Base-by-base conservation (phyloP, 768 basidiomycete species). In the Russula emetica region DNA sequence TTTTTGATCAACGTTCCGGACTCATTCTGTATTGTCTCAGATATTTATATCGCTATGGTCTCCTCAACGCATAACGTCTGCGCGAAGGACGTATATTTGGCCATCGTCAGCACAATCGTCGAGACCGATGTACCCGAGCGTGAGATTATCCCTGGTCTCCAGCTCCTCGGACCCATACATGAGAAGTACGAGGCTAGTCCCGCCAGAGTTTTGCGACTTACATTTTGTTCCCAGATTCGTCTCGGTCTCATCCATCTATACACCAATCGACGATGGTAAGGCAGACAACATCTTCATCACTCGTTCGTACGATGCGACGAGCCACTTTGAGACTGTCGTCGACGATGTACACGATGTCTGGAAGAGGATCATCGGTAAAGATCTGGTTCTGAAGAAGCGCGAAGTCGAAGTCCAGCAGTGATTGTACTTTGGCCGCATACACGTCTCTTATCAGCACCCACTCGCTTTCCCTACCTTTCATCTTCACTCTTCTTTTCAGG, bases 11-110 rank as follows among this genome's bases (percentile, higher is more conserved):
- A 14, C 9, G 28, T 52, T 26, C 30, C 54, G 54, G 24, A 45
- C 22, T 61, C 36, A 36, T 24, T 66, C 28, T 66, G 52, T 69
- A 42, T 63, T 22, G n/a, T 40, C 58, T 9, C 70, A 98, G 97
- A 99, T 76, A 99, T 99, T 75, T 99, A 99, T 78, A 89, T 99
- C 72, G 96, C 97, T 6, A 90, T 92, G 82, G 94, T 99, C 53
- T 98, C 97, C 1, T 86, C 92, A 40, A 94, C 94, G 16, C 97
- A 98, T 79, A 96, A 96, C 71, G 97, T 99, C 69, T 95, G 93
- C 69, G 93, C 97, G 11, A 92, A 95, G 76, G 93, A 94, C 71
- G 76, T 98, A 64, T 94, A 93, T 75, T 84, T 99, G 69, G 97
- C 95, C 51, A 99, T 99, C 69, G 97, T 99, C 69, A 97, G 94